Percentiles rank a stretch among this genome's conserved stretches.
These are phyloP conservation scores for Herpetomonas muscarum DNA, from an alignment of 208 protist genomes.

Conservation along the genomic window DNA sequence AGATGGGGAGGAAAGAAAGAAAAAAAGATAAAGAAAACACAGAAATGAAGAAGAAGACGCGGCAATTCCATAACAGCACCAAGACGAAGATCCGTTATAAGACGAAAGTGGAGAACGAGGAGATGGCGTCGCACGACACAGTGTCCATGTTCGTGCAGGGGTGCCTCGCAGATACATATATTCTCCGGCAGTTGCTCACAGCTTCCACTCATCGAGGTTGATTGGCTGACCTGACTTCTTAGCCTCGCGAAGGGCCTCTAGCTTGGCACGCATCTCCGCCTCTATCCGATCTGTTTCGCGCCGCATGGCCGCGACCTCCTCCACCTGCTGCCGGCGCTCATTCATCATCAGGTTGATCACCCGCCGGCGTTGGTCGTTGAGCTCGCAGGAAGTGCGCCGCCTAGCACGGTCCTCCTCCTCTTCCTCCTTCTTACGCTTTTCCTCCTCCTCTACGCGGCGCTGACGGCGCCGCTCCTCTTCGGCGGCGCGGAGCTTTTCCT, in stretches of 20 bases:
- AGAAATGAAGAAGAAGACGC: background rate
- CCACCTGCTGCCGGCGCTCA: slow-evolving; percentile 61
- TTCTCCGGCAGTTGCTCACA: slow-evolving; percentile 35
- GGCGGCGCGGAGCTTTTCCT: slow-evolving; percentile 31
- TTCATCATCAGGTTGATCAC: slow-evolving; percentile 59
- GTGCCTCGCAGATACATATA: too few species aligned
- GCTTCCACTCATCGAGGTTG: slow-evolving; percentile 81
- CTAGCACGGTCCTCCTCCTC: slow-evolving; percentile 46
- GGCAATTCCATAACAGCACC: background rate
- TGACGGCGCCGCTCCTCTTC: slow-evolving; percentile 40
- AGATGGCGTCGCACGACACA: slow-evolving; percentile 1
- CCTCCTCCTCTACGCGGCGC: slow-evolving; percentile 34
- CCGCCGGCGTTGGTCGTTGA: slow-evolving; percentile 54
- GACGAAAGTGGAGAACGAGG: background rate
- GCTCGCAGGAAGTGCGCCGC: slow-evolving; percentile 42
- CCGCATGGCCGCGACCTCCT: slow-evolving; percentile 74
- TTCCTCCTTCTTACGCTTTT: slow-evolving; percentile 25
- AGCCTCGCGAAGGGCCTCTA: slow-evolving; percentile 78
- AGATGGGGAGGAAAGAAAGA: slow-evolving; percentile 8
- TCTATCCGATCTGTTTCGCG: slow-evolving; percentile 83
- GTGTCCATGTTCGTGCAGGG: too few species aligned
- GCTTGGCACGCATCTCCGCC: slow-evolving; percentile 81
- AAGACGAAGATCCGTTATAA: background rate
- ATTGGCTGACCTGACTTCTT: slow-evolving; percentile 72
- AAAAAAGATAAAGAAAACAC: slow-evolving; percentile 11